These are phyloP conservation scores for Solanum bulbocastanum DNA, from an alignment of 257 asterid species.

Conservation along the genomic window DNA sequence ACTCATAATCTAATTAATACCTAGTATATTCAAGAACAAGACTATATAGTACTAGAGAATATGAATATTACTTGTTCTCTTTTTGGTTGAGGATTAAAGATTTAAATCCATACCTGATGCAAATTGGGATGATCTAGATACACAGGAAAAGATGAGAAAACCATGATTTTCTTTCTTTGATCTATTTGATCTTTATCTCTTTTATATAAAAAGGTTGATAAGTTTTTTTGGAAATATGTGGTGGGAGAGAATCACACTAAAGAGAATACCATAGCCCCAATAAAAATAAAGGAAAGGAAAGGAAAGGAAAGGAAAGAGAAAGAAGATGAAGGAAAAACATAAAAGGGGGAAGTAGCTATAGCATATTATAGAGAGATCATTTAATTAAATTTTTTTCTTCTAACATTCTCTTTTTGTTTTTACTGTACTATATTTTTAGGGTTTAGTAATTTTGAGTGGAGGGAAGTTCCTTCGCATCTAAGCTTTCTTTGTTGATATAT, in stretches of 20 bases:
- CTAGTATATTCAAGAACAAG: constrained; percentile 38
- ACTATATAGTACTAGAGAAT: constrained; percentile 10
- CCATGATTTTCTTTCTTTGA: constrained; percentile 21
- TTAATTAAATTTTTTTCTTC: constrained; percentile 1
- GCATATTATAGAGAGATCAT: not conserved
- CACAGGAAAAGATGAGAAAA: constrained; percentile 41
- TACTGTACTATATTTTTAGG: constrained; percentile 15
- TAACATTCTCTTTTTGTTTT: constrained; percentile 16
- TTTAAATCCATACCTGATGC: constrained; percentile 31
- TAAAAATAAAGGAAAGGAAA: constrained; percentile 4
- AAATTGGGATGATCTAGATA: constrained; percentile 46
- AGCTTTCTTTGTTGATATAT: constrained; percentile 13
- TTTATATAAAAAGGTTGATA: constrained; percentile 22
- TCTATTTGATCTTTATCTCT: constrained; percentile 18
- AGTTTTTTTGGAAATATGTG: constrained; percentile 32
- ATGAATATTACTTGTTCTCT: constrained; percentile 21
- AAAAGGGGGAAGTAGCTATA: not conserved
- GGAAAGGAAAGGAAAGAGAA: not conserved
- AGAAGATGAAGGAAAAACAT: constrained; percentile 7
- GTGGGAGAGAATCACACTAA: constrained; percentile 24
- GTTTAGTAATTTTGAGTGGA: constrained; percentile 22
- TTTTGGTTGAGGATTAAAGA: constrained; percentile 1
- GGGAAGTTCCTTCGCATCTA: constrained; percentile 29
- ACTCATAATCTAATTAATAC: not conserved
- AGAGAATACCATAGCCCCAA: constrained; percentile 18